Evolutionary conservation across 2,329 filamentous ascomycete species (phyloP), one percentile per base, ranked within the genome.

Genomic region (Stylonectria norvegica): DNA sequence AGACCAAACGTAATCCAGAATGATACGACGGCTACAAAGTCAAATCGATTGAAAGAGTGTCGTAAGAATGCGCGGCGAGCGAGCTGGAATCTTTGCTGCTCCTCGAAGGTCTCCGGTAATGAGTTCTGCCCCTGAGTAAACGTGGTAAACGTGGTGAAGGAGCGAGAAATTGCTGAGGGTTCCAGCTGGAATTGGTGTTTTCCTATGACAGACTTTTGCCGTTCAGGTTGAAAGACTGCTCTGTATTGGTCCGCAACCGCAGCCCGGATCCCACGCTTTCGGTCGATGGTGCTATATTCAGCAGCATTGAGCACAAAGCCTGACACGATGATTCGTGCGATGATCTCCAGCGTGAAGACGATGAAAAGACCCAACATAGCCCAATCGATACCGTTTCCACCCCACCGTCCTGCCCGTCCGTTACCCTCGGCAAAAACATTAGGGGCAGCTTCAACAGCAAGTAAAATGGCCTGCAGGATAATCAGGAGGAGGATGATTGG

Each of bases 31-130:
- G 93, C 94, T 38, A 98, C 72, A 63, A 97, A 96, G 62, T 98
- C 93, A 9, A 97, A 76, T 37, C 93, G 81, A 60, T 97, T 97
- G 69, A 98, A 98, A 1, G 89, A 90, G 64, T 98, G 93, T 12
- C 93, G 82, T 40, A 98, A 69, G 63, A 96, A 97, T 1, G 93
- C 94, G 47, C 93, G 81, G 38, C 93, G 84, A 12, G 94, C 91
- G 39, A 98, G 76, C 49, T 95, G 85, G 52, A 85, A 76, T 45
- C 91, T 83, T 61, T 93, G 88, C 52, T 90, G 86, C 48, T 95
- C 80, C 70, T 76, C 86, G 49, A 73, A 74, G 57, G 74, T 93
- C 65, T 67, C 79, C 62, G 64, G 81, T 57, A 66, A 73, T 50
- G 70, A 68, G 40, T 66, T 61, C 42, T 80, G 73, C 7, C 78